Evolutionary conservation across 305 asterid genomes (phyloP), one percentile per base, ranked within the genome.

Genomic region (Plantago coronopus): DNA sequence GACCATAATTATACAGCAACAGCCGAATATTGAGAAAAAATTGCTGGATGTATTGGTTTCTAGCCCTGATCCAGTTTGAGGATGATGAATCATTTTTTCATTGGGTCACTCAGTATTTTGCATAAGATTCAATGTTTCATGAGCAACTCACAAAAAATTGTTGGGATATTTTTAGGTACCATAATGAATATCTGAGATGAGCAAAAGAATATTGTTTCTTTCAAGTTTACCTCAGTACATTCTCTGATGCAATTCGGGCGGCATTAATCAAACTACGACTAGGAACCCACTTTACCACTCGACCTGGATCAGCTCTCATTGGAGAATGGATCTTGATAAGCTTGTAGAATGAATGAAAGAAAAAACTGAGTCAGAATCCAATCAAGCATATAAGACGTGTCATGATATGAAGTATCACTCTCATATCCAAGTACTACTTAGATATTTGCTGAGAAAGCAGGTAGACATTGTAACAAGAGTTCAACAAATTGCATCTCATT

Each of bases 251-350:
- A 57, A 87, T 68, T 67, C 95, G 88, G 70, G 99, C 95, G 57
- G 96, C 94, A 48, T 76, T 64, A 38, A 89, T 79, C 64, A 79
- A 64, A 64, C 82, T 78, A 59, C 60, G 87, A 75, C 86, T 85
- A 3, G 99, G 96, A 3, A 87, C 81, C 84, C 84, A 89, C 76
- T 85, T 84, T 76, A 94, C 86, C 43, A 66, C 78, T 69, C 95
- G 88, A 61, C 83, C 79, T 72, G 93, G 95, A 82, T 94, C 89
- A 16, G 91, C 78, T 40, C 99, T 81, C 97, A 89, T 89, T 50
- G 99, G 99, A 64, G 99, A 94, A 79, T 89, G 97, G 77, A 94
- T 94, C 73, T 83, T 94, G 69, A 94, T 80, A 72, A 89, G 96
- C 97, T 94, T 77, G 57, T 18, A 51, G 25, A 57, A 54, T 43